These are phyloP conservation scores for Gremmenia infestans DNA, from an alignment of 2,329 filamentous ascomycete species.

Conservation along the genomic window DNA sequence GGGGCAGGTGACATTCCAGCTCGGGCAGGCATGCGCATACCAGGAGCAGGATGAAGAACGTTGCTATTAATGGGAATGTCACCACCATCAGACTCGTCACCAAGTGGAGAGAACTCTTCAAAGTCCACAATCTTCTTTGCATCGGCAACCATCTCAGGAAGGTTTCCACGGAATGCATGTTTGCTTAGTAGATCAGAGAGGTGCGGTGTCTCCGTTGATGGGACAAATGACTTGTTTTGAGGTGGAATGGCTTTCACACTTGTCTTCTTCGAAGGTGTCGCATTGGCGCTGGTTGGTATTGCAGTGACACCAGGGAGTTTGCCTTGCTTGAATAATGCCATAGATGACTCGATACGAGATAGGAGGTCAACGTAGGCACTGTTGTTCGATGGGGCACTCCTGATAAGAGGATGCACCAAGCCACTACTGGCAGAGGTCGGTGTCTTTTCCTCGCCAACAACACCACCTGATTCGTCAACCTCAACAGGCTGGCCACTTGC, in stretches of 20 bases:
- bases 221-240: slow-evolving; percentile 39
- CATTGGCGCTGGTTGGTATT: slow-evolving; percentile 36
- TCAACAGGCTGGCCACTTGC: slow-evolving; percentile 82
- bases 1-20: slow-evolving; percentile 48
- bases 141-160: slow-evolving; percentile 56
- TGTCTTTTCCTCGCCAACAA: slow-evolving; percentile 41
- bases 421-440: slow-evolving; percentile 33
- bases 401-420: slow-evolving; percentile 58
- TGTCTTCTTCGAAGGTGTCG: slow-evolving; percentile 12
- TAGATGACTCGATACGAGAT: slow-evolving; percentile 49
- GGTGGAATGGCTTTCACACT: slow-evolving; percentile 28
- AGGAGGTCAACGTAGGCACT: slow-evolving; percentile 47
- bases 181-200: slow-evolving; percentile 61
- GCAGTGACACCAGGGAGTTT: slow-evolving; percentile 44
- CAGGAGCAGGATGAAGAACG: slow-evolving; percentile 31
- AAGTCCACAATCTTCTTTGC: slow-evolving; percentile 50
- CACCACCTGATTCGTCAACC: slow-evolving; percentile 50
- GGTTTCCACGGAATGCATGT: slow-evolving; percentile 56
- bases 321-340: slow-evolving; percentile 48
- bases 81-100: slow-evolving; percentile 51
- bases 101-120: slow-evolving; percentile 44
- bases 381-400: slow-evolving; percentile 49
- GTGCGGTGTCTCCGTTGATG: slow-evolving; percentile 57
- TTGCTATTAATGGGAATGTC: slow-evolving; percentile 35
- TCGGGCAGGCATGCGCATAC: slow-evolving; percentile 55